A percentile compares a stretch with the other conserved stretches of the same genome.
These are phyloP conservation scores for Dittrichia graveolens DNA, from an alignment of 129 eudicot genomes.

Conservation along the genomic window DNA sequence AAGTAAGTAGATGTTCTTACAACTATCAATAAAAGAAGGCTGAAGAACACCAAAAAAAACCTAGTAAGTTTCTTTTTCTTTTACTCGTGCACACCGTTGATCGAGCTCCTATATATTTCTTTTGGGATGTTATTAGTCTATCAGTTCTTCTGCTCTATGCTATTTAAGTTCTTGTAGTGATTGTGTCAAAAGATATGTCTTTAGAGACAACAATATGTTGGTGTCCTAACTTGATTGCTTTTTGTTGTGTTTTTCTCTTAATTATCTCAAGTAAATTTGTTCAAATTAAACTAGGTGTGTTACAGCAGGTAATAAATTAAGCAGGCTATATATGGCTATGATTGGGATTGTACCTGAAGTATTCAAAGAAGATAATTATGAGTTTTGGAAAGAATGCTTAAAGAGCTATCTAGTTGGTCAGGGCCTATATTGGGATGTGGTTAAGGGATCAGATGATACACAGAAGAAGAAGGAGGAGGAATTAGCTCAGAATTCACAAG, in stretches of 20 bases:
- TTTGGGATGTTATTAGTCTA: background rate
- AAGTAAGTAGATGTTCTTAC: conserved; percentile 2
- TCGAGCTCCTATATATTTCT: background rate
- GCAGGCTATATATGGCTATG: conserved; percentile 27
- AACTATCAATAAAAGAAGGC: conserved; percentile 2
- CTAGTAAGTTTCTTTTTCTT: conserved; percentile 19
- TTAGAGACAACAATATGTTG: background rate
- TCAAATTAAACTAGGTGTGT: background rate
- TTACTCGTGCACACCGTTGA: background rate
- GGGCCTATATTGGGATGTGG: conserved; percentile 54
- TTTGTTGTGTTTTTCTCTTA: background rate
- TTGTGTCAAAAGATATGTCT: too few relatives aligned
- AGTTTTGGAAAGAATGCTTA: conserved; percentile 53
- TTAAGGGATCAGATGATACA: conserved; percentile 24
- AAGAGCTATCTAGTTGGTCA: conserved; percentile 49
- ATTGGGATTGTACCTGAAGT: conserved; percentile 43
- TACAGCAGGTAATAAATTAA: too few relatives aligned
- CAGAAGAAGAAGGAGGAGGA: conserved; percentile 21
- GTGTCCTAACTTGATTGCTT: background rate
- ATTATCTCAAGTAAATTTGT: background rate
- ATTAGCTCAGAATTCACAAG: conserved; percentile 9
- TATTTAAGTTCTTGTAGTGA: background rate
- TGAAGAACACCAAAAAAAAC: background rate
- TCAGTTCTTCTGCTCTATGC: background rate
- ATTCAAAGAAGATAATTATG: conserved; percentile 56